Conservation (phyloP, 352 stramenopile genomes). For the Thalassiosira exigua region DNA sequence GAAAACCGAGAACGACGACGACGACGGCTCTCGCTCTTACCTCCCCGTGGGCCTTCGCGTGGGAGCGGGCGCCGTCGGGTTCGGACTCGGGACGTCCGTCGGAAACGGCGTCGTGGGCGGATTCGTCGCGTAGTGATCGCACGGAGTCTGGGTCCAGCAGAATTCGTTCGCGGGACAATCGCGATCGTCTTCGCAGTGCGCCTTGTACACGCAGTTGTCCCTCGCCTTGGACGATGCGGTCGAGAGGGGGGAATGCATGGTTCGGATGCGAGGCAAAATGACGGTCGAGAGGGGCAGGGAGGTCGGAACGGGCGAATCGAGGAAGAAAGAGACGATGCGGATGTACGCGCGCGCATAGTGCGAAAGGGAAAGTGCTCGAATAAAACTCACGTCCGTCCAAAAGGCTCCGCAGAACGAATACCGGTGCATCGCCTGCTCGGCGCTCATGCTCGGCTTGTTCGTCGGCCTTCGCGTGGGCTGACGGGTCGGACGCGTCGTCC, state of each 20-base stretch:
- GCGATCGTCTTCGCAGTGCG: slow-evolving; percentile 63
- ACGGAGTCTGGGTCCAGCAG: slow-evolving; percentile 67
- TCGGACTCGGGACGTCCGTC: slow-evolving; percentile 10
- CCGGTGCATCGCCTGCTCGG: slow-evolving; percentile 62
- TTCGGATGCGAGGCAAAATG: neutral
- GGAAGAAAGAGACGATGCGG: slow-evolving; percentile 7
- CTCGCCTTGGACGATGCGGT: slow-evolving; percentile 26
- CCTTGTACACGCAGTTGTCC: slow-evolving; percentile 64
- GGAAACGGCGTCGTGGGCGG: slow-evolving; percentile 36
- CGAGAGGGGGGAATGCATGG: too few species aligned
- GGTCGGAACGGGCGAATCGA: neutral
- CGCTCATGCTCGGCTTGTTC: slow-evolving; percentile 47
- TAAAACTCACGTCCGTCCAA: slow-evolving; percentile 57
- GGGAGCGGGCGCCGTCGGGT: slow-evolving; percentile 36
- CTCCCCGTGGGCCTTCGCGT: slow-evolving; percentile 39
- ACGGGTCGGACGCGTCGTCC: slow-evolving; percentile 26
- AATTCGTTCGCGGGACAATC: slow-evolving; percentile 60
- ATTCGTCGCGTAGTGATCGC: slow-evolving; percentile 58
- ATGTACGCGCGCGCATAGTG: too few species aligned
- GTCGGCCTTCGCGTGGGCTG: slow-evolving; percentile 48
- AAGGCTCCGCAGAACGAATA: slow-evolving; percentile 59
- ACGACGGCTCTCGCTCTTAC: slow-evolving; percentile 36
- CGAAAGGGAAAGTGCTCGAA: slow-evolving; percentile 9
- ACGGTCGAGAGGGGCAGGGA: neutral
- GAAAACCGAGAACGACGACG: neutral